Evolutionary conservation across 768 basidiomycete species (phyloP), one percentile per base, ranked within the genome.

Genomic region (Panaeolus papilionaceus): DNA sequence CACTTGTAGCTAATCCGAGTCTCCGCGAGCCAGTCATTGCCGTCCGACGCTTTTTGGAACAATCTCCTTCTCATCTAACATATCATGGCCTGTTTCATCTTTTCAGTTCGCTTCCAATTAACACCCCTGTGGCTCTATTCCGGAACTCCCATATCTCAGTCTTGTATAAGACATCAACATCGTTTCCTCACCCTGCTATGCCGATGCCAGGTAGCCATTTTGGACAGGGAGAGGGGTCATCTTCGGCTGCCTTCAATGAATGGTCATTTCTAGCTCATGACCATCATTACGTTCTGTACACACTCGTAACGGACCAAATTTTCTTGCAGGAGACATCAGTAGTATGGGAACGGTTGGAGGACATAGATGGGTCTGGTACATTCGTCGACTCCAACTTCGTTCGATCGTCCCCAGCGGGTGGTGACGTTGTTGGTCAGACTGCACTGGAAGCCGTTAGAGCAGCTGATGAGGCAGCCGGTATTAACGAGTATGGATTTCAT

Each of bases 291-390:
- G 84, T 87, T 5, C 81, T 98, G 6, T 96, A 93, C 76, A 87
- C 88, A 1, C 89, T 98, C 68, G 94, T 91, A 14, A 95, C 96
- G 0, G 96, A 98, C 76, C 84, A 92, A 44, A 86, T 89, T 18
- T 95, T 97, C 76, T 79, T 90, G 2, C 76, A 87, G 66, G 95
- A 97, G 75, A 82, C 89, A 0, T 87, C 88, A 18, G 87, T 97
- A 33, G 91, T 96, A 2, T 98, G 96, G 96, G 96, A 97, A 78
- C 87, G 91, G 20, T 79, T 97, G 38, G 93, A 93, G 71, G 96
- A 97, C 72, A 85, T 96, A 37, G 94, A 97, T 68, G 94, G 94
- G 1, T 84, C 87, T 2, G 89, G 83, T 70, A 85, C 86, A 5
- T 97, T 95, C 72, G 92, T 92, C 26, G 94, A 96, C 74, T 85